These are phyloP conservation scores for Naegleria gruberi DNA, from an alignment of 208 protist genomes.

Conservation along the genomic window DNA sequence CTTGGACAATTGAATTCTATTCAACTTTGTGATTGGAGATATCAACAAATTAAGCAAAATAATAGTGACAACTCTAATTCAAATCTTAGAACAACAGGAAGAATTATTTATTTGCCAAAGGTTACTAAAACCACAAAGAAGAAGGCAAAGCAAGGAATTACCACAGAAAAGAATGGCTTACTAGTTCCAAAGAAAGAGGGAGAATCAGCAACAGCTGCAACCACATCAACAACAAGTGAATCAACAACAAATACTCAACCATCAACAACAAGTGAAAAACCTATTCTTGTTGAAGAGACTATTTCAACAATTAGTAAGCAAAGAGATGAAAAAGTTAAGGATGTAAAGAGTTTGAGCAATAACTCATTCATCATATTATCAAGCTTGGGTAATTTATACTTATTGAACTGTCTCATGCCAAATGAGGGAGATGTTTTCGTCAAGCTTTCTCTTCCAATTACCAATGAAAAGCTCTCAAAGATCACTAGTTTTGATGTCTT, in stretches of 20 bases:
- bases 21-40: not conserved
- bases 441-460: not conserved
- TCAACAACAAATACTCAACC: not conserved
- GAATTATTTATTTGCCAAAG: slow-evolving; percentile 3
- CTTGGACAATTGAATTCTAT: not conserved
- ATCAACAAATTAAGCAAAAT: not conserved
- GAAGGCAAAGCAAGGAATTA: not conserved
- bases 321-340: not conserved
- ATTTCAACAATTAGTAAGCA: not conserved
- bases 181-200: not conserved
- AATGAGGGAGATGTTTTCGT: not conserved
- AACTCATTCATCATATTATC: not conserved
- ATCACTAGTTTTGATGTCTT: not conserved
- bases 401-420: not conserved
- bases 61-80: not conserved
- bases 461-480: not conserved
- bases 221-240: not conserved
- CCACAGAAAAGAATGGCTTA: not conserved
- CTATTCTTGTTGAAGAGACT: not conserved
- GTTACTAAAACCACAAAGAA: not conserved
- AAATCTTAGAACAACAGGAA: not conserved
- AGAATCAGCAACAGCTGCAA: not conserved
- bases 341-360: not conserved
- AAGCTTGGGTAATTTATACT: not conserved
- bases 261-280: not conserved